phyloP scores from a whole-genome alignment of 2,329 filamentous ascomycete genomes.

The Mycosphaerelloides madeirae region DNA sequence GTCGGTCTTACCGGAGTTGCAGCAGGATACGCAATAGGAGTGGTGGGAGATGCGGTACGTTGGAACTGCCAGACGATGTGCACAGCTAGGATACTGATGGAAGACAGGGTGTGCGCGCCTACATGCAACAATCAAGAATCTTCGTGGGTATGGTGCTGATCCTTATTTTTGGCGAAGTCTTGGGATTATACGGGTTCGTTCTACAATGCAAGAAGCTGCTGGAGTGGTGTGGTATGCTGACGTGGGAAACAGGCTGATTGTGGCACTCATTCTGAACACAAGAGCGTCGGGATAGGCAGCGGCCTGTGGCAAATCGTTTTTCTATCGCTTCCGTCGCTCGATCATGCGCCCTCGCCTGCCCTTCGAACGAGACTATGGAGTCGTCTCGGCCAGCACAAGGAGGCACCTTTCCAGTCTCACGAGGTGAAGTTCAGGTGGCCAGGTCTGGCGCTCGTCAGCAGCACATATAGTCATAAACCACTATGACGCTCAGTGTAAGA shows the following conservation, averaged over 20 bases:
- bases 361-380: too few relatives aligned
- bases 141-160: constrained; percentile 99
- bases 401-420: too few relatives aligned
- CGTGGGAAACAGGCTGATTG: constrained; percentile 64
- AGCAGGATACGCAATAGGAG: constrained; percentile 92
- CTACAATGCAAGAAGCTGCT: constrained; percentile 1
- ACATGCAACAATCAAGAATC: constrained; percentile 92
- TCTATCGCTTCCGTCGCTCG: too few relatives aligned
- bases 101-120: constrained; percentile 71
- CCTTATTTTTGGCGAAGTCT: constrained; percentile 94
- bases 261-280: constrained; percentile 88
- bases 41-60: constrained; percentile 82
- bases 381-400: too few relatives aligned
- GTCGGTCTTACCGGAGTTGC: constrained; percentile 90
- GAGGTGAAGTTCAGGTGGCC: too few relatives aligned
- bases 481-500: too few relatives aligned
- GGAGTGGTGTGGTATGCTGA: not conserved
- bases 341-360: too few relatives aligned
- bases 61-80: not conserved
- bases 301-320: too few relatives aligned
- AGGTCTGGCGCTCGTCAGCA: too few relatives aligned
- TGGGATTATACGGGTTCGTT: constrained; percentile 90
- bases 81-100: not conserved
- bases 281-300: constrained; percentile 23
- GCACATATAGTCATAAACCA: too few relatives aligned